A percentile compares a stretch with the other conserved stretches of the same genome.
Evolutionary conservation across 75 land plant genomes (phyloP).

Genomic region (Sequoiadendron giganteum): DNA sequence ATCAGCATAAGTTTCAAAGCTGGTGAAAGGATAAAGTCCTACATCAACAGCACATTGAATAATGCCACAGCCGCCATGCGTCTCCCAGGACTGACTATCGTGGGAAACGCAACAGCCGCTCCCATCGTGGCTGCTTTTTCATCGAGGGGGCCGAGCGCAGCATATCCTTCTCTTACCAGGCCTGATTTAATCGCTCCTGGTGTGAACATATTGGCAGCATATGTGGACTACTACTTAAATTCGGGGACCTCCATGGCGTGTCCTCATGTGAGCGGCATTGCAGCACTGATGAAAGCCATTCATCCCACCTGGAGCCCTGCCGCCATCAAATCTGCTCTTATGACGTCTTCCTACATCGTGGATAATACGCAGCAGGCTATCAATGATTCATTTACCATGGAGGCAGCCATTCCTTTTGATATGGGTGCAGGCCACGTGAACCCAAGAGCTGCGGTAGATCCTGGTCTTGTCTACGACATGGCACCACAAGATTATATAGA

Average conservation of each 20-base stretch:
- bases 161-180: too few species aligned
- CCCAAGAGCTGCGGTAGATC: too few species aligned
- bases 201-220: slow-evolving; percentile 36
- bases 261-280: slow-evolving; percentile 29
- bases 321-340: slow-evolving; percentile 20
- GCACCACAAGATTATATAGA: too few species aligned
- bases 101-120: too few species aligned
- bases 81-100: too few species aligned
- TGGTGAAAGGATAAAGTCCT: slow-evolving; percentile 27
- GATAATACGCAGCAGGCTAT: slow-evolving; percentile 38
- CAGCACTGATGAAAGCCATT: slow-evolving; percentile 57
- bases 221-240: slow-evolving; percentile 22
- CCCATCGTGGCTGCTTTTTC: too few species aligned
- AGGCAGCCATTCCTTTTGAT: slow-evolving; percentile 27
- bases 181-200: too few species aligned
- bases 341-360: slow-evolving; percentile 73
- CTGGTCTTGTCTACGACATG: too few species aligned
- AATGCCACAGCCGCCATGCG: too few species aligned
- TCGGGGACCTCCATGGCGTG: slow-evolving; percentile 73
- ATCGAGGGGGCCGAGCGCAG: too few species aligned
- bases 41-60: too few species aligned
- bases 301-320: slow-evolving; percentile 85
- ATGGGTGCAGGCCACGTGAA: too few species aligned
- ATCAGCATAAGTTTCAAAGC: slow-evolving; percentile 49
- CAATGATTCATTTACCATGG: slow-evolving; percentile 31